Evolutionary conservation across 1,284 basidiomycete genomes (phyloP).

Genomic region (Pyrrhoderma noxium): DNA sequence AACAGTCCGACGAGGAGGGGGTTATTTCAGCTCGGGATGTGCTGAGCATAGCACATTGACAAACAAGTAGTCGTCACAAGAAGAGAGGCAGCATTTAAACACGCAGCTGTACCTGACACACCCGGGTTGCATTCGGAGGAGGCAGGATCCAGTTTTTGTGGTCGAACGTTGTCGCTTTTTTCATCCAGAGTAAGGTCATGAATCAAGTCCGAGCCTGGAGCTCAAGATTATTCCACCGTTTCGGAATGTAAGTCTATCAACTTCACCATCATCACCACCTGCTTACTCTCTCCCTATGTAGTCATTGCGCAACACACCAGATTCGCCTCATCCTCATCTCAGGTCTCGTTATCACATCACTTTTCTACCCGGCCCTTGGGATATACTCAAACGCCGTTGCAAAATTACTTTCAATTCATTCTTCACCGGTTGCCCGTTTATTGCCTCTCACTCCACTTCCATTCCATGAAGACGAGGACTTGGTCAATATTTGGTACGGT

Average conservation of each 20-base stretch:
- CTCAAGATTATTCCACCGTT: conserved; percentile 55
- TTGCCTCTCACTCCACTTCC: conserved; percentile 44
- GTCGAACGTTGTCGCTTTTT: neutral
- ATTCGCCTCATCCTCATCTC: conserved; percentile 92
- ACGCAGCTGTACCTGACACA: too few species aligned
- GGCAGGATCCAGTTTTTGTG: neutral
- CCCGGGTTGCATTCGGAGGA: too few species aligned
- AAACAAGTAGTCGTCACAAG: neutral
- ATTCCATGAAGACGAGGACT: conserved; percentile 46
- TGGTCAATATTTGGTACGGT: conserved; percentile 62
- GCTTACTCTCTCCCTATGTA: too few species aligned
- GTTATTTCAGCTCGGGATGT: too few species aligned
- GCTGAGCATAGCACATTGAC: neutral
- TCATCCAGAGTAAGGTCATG: too few species aligned
- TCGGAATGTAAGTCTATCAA: conserved; percentile 58
- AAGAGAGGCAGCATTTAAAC: too few species aligned
- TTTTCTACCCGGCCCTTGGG: conserved; percentile 88
- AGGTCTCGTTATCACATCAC: conserved; percentile 89
- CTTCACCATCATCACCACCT: neutral
- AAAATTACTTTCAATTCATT: conserved; percentile 46
- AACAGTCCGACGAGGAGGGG: too few species aligned
- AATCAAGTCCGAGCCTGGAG: conserved; percentile 25
- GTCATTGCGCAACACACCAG: conserved; percentile 84
- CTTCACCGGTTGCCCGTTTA: conserved; percentile 50
- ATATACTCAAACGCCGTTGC: conserved; percentile 71